These are phyloP conservation scores for Diaporthe sp. DNA, from an alignment of 2,329 filamentous ascomycete species.

Conservation along the genomic window DNA sequence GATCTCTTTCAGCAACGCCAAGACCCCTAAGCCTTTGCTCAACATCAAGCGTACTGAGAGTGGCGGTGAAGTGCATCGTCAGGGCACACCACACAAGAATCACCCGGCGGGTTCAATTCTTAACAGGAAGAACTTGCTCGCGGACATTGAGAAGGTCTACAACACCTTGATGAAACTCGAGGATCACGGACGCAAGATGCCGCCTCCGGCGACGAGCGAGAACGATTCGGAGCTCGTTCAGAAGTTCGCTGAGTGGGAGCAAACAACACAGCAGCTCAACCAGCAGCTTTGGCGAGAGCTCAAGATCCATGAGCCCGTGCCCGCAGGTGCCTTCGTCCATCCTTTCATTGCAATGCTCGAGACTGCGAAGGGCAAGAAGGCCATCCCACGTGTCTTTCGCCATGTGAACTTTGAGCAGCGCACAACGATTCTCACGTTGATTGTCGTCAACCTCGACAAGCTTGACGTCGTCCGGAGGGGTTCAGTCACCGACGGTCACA, in stretches of 20 bases:
- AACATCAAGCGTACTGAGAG: slow-evolving; percentile 93
- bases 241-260: slow-evolving; percentile 83
- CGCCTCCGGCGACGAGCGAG: slow-evolving; percentile 70
- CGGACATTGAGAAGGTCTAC: slow-evolving; percentile 92
- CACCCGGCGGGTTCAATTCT: slow-evolving; percentile 60
- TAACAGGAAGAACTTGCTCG: slow-evolving; percentile 85
- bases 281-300: slow-evolving; percentile 85
- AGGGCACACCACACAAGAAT: slow-evolving; percentile 61
- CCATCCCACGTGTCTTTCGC: slow-evolving; percentile 93
- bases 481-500: slow-evolving; percentile 79
- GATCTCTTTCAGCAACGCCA: slow-evolving; percentile 98
- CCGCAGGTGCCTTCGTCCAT: slow-evolving; percentile 77
- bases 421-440: slow-evolving; percentile 95
- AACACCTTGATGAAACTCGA: slow-evolving; percentile 91
- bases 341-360: slow-evolving; percentile 97
- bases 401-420: slow-evolving; percentile 93
- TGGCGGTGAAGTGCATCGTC: slow-evolving; percentile 67
- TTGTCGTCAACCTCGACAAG: slow-evolving; percentile 91
- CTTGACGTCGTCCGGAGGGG: slow-evolving; percentile 90
- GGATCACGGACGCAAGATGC: slow-evolving; percentile 88
- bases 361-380: slow-evolving; percentile 95
- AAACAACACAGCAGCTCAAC: slow-evolving; percentile 78
- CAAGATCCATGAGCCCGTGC: slow-evolving; percentile 94
- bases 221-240: slow-evolving; percentile 78
- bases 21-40: slow-evolving; percentile 93